phyloP scores from a whole-genome alignment of 306 rosid species.

The Ziziphus jujuba region DNA sequence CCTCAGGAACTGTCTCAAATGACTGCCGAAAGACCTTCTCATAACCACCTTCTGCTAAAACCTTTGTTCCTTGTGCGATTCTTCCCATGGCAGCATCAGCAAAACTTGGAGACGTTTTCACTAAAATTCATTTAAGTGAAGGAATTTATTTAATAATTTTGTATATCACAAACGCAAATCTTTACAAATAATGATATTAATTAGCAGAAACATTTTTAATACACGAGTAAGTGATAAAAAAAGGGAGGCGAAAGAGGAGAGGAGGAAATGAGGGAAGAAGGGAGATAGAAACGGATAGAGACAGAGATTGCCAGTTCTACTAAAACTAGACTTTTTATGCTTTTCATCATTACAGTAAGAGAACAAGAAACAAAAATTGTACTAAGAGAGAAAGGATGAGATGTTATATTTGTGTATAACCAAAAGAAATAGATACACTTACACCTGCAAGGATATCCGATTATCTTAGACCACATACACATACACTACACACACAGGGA shows the following conservation, averaged over 20 bases:
- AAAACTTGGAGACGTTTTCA: slow-evolving; percentile 90
- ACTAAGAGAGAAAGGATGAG: no score
- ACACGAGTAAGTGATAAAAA: not conserved
- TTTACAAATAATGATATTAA: not conserved
- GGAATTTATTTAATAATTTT: slow-evolving; percentile 15
- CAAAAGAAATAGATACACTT: no score
- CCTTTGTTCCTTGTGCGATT: slow-evolving; percentile 95
- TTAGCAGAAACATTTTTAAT: not conserved
- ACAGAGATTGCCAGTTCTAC: no score
- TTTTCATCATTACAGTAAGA: no score
- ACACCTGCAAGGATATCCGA: no score
- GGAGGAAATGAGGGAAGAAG: not conserved
- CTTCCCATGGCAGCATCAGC: slow-evolving; percentile 95
- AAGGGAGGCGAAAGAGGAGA: not conserved
- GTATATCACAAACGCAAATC: not conserved
- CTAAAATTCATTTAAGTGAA: slow-evolving; percentile 34
- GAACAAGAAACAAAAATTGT: no score
- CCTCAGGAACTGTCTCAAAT: slow-evolving; percentile 74
- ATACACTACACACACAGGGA: no score
- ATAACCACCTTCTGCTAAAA: slow-evolving; percentile 90
- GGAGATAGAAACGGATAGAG: no score
- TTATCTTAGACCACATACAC: no score
- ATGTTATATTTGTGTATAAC: no score
- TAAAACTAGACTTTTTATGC: no score
- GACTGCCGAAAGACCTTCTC: slow-evolving; percentile 75